Evolutionary conservation across 306 rosid genomes (phyloP), one percentile per base, ranked within the genome.

Genomic region (Adenanthera pavonina): DNA sequence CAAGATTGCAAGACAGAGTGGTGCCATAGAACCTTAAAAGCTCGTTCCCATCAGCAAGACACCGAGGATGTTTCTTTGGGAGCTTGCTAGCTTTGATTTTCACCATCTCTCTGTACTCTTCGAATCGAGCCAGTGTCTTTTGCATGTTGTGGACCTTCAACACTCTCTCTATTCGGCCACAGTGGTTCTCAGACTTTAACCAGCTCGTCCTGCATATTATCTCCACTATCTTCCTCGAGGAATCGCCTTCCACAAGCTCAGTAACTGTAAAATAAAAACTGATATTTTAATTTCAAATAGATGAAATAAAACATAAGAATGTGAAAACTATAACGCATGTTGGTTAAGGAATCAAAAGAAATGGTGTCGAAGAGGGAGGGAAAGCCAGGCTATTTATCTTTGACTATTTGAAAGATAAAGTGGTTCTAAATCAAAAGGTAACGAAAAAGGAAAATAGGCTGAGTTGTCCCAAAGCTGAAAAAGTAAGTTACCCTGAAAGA

Each of bases 71-170:
- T 77, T 95, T 95, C 94, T 95, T 95, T 2, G 86, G 88, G 75
- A 95, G 99, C 54, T 93, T 95, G 84, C 93, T 93, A 43, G 99
- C 98, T 76, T 93, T 93, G 76, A 86, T 85, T 71, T 95, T 95
- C 77, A 95, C 99, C 81, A 82, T 87, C 33, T 95, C 99, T 43
- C 99, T 84, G 81, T 95, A 88, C 51, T 93, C 99, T 84, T 95
- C 99, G 14, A 95, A 95, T 74, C 92, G 61, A 35, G 97, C 94
- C n/a, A 93, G 84, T 25, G 97, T 93, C 69, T 82, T 93, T 62
- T 95, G 99, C 99, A 93, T 95, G 87, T 95, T 95, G 83, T 95
- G 99, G 3, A 95, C 99, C 78, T 95, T 95, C 67, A 94, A 78
- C 33, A 94, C 98, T 81, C 98, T 87, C 77, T 94, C 98, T 64